Conservation (phyloP, 2,329 filamentous ascomycete species). For the Talaromyces islandicus region DNA sequence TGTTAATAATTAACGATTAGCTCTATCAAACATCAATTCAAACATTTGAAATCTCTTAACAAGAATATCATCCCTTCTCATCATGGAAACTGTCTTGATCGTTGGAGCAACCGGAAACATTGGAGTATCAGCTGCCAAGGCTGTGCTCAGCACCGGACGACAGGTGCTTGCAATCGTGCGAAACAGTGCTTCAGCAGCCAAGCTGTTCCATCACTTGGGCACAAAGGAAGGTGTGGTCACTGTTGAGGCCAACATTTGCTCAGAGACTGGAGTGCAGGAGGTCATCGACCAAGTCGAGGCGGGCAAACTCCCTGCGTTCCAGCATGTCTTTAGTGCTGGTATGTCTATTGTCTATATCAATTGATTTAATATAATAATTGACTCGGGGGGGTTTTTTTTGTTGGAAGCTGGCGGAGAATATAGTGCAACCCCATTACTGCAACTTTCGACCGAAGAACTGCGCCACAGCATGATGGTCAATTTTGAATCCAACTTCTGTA, state of each 20-base stretch:
- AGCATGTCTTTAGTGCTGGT: conserved; percentile 8
- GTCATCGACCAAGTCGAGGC: not conserved
- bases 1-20: not conserved
- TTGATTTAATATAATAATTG: not conserved
- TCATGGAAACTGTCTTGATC: conserved; percentile 8
- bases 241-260: conserved; percentile 1
- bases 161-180: conserved; percentile 5
- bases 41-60: not conserved
- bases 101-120: conserved; percentile 8
- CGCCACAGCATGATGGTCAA: conserved; percentile 5
- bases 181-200: conserved; percentile 4
- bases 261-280: conserved; percentile 1
- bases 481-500: conserved; percentile 9
- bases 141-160: not conserved
- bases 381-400: not conserved
- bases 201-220: conserved; percentile 3
- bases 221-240: conserved; percentile 1
- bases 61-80: not conserved
- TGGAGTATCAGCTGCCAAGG: not conserved
- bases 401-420: conserved; percentile 3
- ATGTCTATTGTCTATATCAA: not conserved
- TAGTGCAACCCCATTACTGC: not conserved
- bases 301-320: conserved; percentile 7
- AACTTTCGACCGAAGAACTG: not conserved
- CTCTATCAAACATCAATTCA: not conserved